A percentile compares a stretch with the other conserved stretches of the same genome.
Conservation (phyloP, 306 rosid species). For the Dalbergia oliveri region DNA sequence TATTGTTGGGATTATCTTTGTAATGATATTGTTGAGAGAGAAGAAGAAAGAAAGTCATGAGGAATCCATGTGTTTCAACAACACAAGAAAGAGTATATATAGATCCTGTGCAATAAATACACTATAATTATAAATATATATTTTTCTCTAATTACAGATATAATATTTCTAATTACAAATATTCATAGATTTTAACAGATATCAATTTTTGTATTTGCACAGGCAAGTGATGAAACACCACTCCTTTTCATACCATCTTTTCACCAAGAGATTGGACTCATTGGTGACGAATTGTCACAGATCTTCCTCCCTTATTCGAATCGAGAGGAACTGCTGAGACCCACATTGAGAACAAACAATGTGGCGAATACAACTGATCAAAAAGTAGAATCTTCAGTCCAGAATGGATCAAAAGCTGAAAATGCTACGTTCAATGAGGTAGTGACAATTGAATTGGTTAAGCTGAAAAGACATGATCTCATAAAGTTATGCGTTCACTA, state of each 20-base stretch:
- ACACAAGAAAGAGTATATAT: too few relatives aligned
- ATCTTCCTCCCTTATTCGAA: neutral
- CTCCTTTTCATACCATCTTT: neutral
- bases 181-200: too few relatives aligned
- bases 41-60: too few relatives aligned
- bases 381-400: neutral
- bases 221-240: neutral
- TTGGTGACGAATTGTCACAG: neutral
- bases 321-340: neutral
- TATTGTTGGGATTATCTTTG: neutral
- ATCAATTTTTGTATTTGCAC: neutral
- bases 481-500: neutral
- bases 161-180: too few relatives aligned
- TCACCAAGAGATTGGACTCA: neutral
- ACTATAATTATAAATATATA: too few relatives aligned
- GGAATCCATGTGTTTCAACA: too few relatives aligned
- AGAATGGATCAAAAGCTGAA: neutral
- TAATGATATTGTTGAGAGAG: neutral
- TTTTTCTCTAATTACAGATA: too few relatives aligned
- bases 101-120: too few relatives aligned
- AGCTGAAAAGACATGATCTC: neutral
- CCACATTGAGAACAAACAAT: neutral
- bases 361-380: neutral
- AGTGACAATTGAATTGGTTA: neutral
- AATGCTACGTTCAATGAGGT: slow-evolving; percentile 14